phyloP scores from a whole-genome alignment of 768 basidiomycete species.

The Kwoniella bestiolae region DNA sequence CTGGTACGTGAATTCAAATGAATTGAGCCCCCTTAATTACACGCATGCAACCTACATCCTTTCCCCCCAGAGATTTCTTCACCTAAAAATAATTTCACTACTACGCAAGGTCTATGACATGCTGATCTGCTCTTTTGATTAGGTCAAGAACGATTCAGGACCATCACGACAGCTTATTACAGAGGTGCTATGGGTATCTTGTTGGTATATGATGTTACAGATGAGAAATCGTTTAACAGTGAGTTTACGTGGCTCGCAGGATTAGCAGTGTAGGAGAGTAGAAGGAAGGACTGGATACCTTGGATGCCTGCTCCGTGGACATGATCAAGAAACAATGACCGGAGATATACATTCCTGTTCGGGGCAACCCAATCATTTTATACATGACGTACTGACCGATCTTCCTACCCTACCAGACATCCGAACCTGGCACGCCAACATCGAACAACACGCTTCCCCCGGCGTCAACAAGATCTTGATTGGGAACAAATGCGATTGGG shows the following conservation, averaged over 20 bases:
- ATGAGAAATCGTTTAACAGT: conserved; percentile 99
- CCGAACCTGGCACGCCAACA: conserved; percentile 96
- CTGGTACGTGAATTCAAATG: conserved; percentile 59
- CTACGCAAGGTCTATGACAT: no score
- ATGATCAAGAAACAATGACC: no score
- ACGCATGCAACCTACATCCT: no score
- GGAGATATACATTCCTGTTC: no score
- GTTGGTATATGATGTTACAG: conserved; percentile 87
- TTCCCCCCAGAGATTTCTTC: no score
- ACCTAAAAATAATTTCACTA: no score
- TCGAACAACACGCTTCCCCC: conserved; percentile 98
- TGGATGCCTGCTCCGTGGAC: no score
- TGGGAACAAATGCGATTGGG: conserved; percentile 99
- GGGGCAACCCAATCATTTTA: no score
- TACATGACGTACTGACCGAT: conserved; percentile 1
- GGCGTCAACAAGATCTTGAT: conserved; percentile 99
- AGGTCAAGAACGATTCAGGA: conserved; percentile 96
- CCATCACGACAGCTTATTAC: conserved; percentile 98
- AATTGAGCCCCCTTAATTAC: no score
- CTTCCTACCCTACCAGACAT: conserved; percentile 68
- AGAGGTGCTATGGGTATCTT: conserved; percentile 98
- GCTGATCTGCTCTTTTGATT: conserved; percentile 68
- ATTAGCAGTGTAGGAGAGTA: not conserved
- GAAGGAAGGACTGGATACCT: no score
- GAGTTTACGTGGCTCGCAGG: conserved; percentile 55